Conservation (phyloP, 164 flowering plant genomes). For the Stephania yunnanensis region DNA sequence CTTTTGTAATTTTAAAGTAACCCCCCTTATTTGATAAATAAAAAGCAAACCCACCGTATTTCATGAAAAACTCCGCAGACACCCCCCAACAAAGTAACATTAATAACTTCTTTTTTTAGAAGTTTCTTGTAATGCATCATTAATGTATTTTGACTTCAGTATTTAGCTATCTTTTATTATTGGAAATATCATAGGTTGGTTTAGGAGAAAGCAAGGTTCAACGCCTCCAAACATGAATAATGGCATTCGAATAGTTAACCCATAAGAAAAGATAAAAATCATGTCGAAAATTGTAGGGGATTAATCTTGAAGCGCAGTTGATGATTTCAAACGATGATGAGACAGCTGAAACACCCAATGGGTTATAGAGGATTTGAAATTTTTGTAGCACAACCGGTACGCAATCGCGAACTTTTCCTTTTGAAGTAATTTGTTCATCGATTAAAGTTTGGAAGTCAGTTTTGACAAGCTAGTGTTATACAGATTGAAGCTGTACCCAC, state of each 20-base stretch:
- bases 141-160: neutral
- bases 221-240: constrained; percentile 51
- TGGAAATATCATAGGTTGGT: constrained; percentile 51
- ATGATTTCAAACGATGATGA: constrained; percentile 37
- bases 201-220: constrained; percentile 77
- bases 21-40: no score
- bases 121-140: neutral
- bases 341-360: constrained; percentile 42
- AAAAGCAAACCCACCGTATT: no score
- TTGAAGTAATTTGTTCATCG: neutral
- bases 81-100: neutral
- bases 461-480: constrained; percentile 12
- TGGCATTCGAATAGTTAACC: constrained; percentile 19
- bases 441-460: neutral
- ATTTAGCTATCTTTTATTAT: neutral
- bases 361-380: constrained; percentile 69
- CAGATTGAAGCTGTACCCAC: constrained; percentile 89
- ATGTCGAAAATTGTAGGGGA: constrained; percentile 44
- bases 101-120: neutral
- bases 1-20: no score
- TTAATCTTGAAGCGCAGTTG: constrained; percentile 56
- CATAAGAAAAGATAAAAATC: constrained; percentile 31
- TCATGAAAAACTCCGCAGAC: no score
- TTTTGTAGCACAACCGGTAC: constrained; percentile 91
- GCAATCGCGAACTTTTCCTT: neutral